Percentiles rank a stretch among this genome's conserved stretches.
Evolutionary conservation across 75 land plant species (phyloP).

Genomic region (Sequoia sempervirens): DNA sequence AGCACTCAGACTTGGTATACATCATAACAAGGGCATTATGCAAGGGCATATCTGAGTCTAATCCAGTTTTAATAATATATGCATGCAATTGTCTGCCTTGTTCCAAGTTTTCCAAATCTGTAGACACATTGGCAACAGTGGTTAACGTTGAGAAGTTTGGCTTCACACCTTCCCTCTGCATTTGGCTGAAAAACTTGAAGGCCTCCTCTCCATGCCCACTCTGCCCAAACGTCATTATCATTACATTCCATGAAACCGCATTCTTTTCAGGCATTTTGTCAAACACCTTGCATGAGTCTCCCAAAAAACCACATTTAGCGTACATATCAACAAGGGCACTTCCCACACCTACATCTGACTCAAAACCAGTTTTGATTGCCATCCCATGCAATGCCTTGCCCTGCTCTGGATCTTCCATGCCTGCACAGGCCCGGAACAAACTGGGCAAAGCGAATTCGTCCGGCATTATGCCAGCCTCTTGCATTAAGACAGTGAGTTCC

Average conservation of each 20-base stretch:
- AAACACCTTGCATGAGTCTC: slow-evolving; percentile 38
- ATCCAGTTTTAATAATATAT: slow-evolving; percentile 22
- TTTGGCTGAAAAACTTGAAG: neutral
- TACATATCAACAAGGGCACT: slow-evolving; percentile 56
- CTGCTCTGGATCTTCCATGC: neutral
- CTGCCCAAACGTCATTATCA: slow-evolving; percentile 34
- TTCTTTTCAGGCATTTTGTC: slow-evolving; percentile 52
- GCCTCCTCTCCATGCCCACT: slow-evolving; percentile 30
- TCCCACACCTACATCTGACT: slow-evolving; percentile 38
- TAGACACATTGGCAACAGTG: neutral
- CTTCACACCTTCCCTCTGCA: neutral
- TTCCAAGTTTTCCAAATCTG: neutral
- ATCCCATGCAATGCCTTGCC: slow-evolving; percentile 45
- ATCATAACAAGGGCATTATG: slow-evolving; percentile 27
- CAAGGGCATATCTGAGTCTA: slow-evolving; percentile 12
- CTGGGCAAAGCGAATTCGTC: slow-evolving; percentile 29
- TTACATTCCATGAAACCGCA: slow-evolving; percentile 52
- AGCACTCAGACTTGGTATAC: slow-evolving; percentile 23
- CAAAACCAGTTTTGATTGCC: slow-evolving; percentile 40
- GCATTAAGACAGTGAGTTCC: slow-evolving; percentile 7
- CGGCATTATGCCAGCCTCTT: slow-evolving; percentile 7
- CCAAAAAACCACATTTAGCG: slow-evolving; percentile 20
- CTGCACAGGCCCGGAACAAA: slow-evolving; percentile 42
- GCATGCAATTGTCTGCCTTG: slow-evolving; percentile 30
- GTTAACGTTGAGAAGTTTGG: neutral